Conservation (phyloP, 1,139 yeast genomes). For the Blastobotrys arbuscula region DNA sequence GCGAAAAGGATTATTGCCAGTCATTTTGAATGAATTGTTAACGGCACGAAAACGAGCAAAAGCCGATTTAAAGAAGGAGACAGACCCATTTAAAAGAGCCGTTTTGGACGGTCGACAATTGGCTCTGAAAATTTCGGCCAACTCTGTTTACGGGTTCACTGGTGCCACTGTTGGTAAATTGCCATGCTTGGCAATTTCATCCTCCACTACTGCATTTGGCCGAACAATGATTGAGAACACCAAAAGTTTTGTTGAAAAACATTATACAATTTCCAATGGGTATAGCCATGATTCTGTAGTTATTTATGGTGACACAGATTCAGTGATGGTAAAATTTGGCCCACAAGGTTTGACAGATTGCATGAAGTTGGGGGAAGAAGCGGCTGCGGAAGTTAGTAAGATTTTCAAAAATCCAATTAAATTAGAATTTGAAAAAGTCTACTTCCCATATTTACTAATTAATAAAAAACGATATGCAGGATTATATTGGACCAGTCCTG, state of each 20-base stretch:
- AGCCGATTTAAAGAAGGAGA: slow-evolving; percentile 81
- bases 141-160: slow-evolving; percentile 97
- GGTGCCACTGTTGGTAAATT: slow-evolving; percentile 98
- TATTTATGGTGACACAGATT: slow-evolving; percentile 98
- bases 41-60: slow-evolving; percentile 93
- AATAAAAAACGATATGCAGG: slow-evolving; percentile 98
- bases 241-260: slow-evolving; percentile 74
- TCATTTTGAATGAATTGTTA: slow-evolving; percentile 80
- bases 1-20: slow-evolving; percentile 85
- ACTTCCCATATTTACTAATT: slow-evolving; percentile 87
- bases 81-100: slow-evolving; percentile 88
- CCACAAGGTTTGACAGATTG: slow-evolving; percentile 72
- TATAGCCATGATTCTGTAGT: slow-evolving; percentile 79
- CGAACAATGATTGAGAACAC: slow-evolving; percentile 95
- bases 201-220: slow-evolving; percentile 93
- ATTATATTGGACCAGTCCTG: slow-evolving; percentile 86
- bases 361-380: slow-evolving; percentile 90
- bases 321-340: slow-evolving; percentile 98
- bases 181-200: slow-evolving; percentile 94
- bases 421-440: slow-evolving; percentile 93
- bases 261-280: slow-evolving; percentile 76
- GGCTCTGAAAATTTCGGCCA: slow-evolving; percentile 94
- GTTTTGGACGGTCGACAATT: slow-evolving; percentile 96
- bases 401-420: slow-evolving; percentile 82
- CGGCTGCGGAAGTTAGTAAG: slow-evolving; percentile 81